Conservation (phyloP, 495 filamentous ascomycete species). For the Clohesyomyces aquaticus region DNA sequence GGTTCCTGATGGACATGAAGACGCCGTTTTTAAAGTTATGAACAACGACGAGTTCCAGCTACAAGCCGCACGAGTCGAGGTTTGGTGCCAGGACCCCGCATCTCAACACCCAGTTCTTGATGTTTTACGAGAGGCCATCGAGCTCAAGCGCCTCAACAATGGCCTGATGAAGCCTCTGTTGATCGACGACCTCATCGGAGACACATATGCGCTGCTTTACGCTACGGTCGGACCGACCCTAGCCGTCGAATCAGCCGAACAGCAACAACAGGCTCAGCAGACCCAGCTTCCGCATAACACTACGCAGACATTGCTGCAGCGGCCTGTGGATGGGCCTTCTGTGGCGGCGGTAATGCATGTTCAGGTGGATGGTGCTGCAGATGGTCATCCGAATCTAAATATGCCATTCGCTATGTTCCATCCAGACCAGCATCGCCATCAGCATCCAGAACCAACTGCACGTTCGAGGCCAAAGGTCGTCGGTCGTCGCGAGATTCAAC, state of each 20-base stretch:
- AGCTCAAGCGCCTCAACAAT: slow-evolving; percentile 88
- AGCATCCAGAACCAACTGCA: slow-evolving; percentile 12
- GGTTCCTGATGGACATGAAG: slow-evolving; percentile 68
- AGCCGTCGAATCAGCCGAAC: slow-evolving; percentile 45
- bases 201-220: slow-evolving; percentile 84
- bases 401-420: slow-evolving; percentile 26
- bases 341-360: slow-evolving; percentile 13
- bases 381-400: slow-evolving; percentile 9
- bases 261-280: slow-evolving; percentile 33
- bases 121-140: slow-evolving; percentile 78
- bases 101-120: slow-evolving; percentile 60
- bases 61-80: slow-evolving; percentile 58
- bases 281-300: slow-evolving; percentile 21
- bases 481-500: slow-evolving; percentile 64
- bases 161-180: slow-evolving; percentile 79
- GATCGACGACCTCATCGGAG: slow-evolving; percentile 88
- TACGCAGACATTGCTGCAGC: slow-evolving; percentile 3
- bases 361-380: slow-evolving; percentile 33
- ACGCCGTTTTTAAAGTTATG: slow-evolving; percentile 79
- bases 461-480: slow-evolving; percentile 60
- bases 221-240: slow-evolving; percentile 37
- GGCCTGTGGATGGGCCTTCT: not conserved
- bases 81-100: slow-evolving; percentile 51
- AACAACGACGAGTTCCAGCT: slow-evolving; percentile 77
- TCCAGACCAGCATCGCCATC: slow-evolving; percentile 23